Base-by-base conservation (phyloP, 2,329 filamentous ascomycete species). In the Fusarium sp. region DNA sequence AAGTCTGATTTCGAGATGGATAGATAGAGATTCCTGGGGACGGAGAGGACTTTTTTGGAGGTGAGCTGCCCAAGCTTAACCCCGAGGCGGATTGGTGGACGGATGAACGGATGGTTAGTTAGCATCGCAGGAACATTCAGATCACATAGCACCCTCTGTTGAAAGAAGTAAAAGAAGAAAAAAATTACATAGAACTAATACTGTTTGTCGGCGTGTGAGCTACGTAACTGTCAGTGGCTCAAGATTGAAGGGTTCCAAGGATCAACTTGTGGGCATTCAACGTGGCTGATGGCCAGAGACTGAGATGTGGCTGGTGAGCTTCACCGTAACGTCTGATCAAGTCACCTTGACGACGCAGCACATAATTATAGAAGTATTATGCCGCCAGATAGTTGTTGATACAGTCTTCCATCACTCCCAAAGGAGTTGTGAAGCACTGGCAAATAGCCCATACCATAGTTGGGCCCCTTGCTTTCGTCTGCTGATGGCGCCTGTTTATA, bases 21-120 rank as follows among this genome's bases (percentile, higher is more conserved):
- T 62, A 58, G 60, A 71, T 60, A 68, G 67, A 72, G 57, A 45
- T 60, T 55, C 44, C 46, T 62, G 49, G 44, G 69, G 58, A 69
- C 51, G 69, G 62, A 72, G 57, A 64, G 55, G 55, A n/a, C 19
- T 40, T 38, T 60, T 54, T 48, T 57, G 46, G 49, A 69, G 61
- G 65, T 56, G 62, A 62, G 62, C 59, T 56, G 40, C 45, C 65
- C 45, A 46, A 53, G 34, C 56, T 69, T 55, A 61, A 36, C 60
- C 64, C 61, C 52, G 20, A 57, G 67, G 56, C 56, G 57, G 65
- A 62, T 69, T 64, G 55, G 39, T 64, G 61, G 52, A 64, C 51
- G 60, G 65, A 63, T 52, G 66, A 62, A 68, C 65, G 70, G 71
- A 73, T 70, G 69, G 71, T 72, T 71, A 70, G 67, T 62, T 66